phyloP scores from a whole-genome alignment of 169 alveolate species.

The Toxoplasma gondii region DNA sequence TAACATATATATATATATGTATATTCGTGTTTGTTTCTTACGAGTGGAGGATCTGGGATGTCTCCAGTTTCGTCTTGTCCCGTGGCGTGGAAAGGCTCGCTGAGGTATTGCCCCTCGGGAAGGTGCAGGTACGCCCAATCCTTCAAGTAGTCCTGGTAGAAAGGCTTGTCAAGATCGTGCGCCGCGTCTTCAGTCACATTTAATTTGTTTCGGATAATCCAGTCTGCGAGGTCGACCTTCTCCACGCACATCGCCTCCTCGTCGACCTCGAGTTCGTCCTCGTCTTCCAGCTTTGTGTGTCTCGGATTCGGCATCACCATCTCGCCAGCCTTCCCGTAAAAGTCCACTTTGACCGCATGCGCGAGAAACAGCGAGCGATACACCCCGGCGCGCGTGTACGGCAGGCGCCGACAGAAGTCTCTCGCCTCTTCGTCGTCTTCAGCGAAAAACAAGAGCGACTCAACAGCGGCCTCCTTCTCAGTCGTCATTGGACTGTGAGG shows the following conservation, averaged over 20 bases:
- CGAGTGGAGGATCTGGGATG: constrained; percentile 51
- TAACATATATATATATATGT: no score
- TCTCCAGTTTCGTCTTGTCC: constrained; percentile 71
- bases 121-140: constrained; percentile 71
- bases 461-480: constrained; percentile 20
- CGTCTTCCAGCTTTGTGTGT: not conserved
- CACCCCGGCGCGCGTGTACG: constrained; percentile 71
- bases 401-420: constrained; percentile 70
- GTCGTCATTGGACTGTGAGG: not conserved
- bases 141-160: constrained; percentile 69
- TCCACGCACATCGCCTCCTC: constrained; percentile 50
- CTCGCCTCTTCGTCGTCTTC: constrained; percentile 69
- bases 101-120: constrained; percentile 73
- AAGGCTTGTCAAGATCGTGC: constrained; percentile 59
- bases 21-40: not conserved
- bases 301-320: constrained; percentile 40
- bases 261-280: constrained; percentile 58
- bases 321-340: constrained; percentile 57
- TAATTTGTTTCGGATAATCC: constrained; percentile 50
- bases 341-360: constrained; percentile 67
- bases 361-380: constrained; percentile 67
- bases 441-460: constrained; percentile 62
- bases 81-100: constrained; percentile 65
- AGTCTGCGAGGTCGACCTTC: constrained; percentile 61
- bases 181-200: constrained; percentile 28